phyloP scores from a whole-genome alignment of 2,329 filamentous ascomycete species.

The Colletotrichum graminicola region DNA sequence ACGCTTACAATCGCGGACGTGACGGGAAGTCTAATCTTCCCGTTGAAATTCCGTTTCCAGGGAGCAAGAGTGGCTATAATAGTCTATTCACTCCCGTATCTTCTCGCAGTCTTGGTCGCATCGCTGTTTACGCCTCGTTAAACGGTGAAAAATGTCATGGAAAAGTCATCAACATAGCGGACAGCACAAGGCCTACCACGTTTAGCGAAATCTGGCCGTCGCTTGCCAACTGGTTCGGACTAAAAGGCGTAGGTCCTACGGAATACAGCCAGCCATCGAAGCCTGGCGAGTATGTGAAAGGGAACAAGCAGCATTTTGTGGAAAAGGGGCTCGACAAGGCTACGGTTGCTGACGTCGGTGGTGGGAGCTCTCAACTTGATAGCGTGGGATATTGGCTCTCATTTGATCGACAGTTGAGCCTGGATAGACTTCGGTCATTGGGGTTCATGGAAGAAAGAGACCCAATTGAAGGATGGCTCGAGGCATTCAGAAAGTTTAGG shows the following conservation, averaged over 20 bases:
- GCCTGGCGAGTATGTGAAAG: slow-evolving; percentile 50
- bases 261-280: slow-evolving; percentile 19
- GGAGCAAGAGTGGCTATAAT: slow-evolving; percentile 45
- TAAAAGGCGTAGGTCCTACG: slow-evolving; percentile 46
- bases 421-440: slow-evolving; percentile 53
- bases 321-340: slow-evolving; percentile 46
- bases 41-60: slow-evolving; percentile 48
- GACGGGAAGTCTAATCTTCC: not conserved
- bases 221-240: slow-evolving; percentile 50
- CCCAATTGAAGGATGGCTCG: slow-evolving; percentile 56
- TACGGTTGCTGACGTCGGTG: slow-evolving; percentile 51
- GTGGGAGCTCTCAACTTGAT: slow-evolving; percentile 55
- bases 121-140: slow-evolving; percentile 49
- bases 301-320: slow-evolving; percentile 49
- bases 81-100: slow-evolving; percentile 51
- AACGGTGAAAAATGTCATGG: slow-evolving; percentile 46
- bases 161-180: slow-evolving; percentile 51
- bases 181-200: slow-evolving; percentile 46
- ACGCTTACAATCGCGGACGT: slow-evolving; percentile 47
- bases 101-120: slow-evolving; percentile 47
- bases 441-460: slow-evolving; percentile 56
- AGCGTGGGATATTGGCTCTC: slow-evolving; percentile 60
- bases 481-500: slow-evolving; percentile 57
- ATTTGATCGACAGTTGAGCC: slow-evolving; percentile 61
- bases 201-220: slow-evolving; percentile 50